Evolutionary conservation across 441 rosid genomes (phyloP).

Genomic region (Croton setiger): DNA sequence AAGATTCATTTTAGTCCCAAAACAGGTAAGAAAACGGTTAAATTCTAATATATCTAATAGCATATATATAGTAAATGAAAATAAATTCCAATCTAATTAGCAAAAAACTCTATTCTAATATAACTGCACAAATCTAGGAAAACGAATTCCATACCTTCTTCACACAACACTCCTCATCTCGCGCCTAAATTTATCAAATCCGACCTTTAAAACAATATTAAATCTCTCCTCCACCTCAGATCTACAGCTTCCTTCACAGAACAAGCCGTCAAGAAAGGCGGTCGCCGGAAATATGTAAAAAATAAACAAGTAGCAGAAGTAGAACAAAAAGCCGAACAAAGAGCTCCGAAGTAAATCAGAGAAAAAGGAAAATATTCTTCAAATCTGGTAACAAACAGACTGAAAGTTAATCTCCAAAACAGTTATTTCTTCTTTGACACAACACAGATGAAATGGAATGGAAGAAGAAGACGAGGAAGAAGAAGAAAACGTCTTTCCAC

Average conservation of each 20-base stretch:
- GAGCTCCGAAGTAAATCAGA: background rate
- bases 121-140: constrained; percentile 6
- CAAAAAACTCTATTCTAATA: background rate
- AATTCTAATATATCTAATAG: background rate
- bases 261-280: no score
- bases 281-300: background rate
- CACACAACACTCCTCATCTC: constrained; percentile 2
- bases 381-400: constrained; percentile 12
- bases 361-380: background rate
- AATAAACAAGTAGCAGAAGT: no score
- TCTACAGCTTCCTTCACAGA: background rate
- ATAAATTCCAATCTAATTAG: background rate
- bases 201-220: background rate
- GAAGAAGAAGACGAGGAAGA: background rate
- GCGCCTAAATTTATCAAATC: background rate
- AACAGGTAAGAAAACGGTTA: background rate
- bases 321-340: background rate
- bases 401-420: background rate
- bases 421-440: background rate
- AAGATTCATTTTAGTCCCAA: background rate
- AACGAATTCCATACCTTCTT: constrained; percentile 17
- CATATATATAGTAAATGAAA: background rate
- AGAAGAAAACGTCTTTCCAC: background rate
- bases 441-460: no score
- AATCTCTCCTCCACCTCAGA: constrained; percentile 17